Base-by-base conservation (phyloP, 163 green algal genomes). In the Scenedesmus sp. region DNA sequence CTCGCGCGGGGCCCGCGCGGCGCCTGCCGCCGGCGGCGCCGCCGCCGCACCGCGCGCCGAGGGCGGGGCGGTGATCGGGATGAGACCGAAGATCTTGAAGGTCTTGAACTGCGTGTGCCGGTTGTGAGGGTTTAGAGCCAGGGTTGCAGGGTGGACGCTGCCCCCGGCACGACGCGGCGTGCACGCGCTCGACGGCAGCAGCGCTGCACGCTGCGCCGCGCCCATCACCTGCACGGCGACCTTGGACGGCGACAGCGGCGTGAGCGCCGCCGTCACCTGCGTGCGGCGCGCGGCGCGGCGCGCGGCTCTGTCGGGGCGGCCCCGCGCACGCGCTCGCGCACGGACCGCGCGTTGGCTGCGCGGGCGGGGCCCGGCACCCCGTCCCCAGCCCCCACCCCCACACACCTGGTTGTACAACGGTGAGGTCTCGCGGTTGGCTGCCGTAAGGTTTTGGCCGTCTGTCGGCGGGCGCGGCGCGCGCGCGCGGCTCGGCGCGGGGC, bases 41-140 rank as follows among this genome's bases (percentile, higher is more conserved):
- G 36, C 14, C 24, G 31, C 39, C 15, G 73, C 73, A 88, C 87
- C 92, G 20, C 62, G 74, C 0, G 92, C 91, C 7, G 65, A 86
- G 4, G 63, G 17, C 11, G 93, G 92, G 3, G 93, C 93, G 33
- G 79, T 92, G 51, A 97, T 72, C 26, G 87, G 81, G 31, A 97
- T 86, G 0, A 97, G 71, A 13, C 84, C 82, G 31, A 94, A 78
- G 6, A 97, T 87, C 62, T 91, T 91, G 83, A 97, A 98, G 28
- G 84, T 79, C 17, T 85, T 90, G 85, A 98, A 98, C 69, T 97
- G n/a, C n/a, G n/a, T n/a, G n/a, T n/a, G n/a, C n/a, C n/a, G n/a
- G n/a, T n/a, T n/a, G n/a, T n/a, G n/a, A n/a, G n/a, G n/a, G n/a
- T n/a, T n/a, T n/a, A n/a, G n/a, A n/a, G n/a, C n/a, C n/a, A n/a